phyloP scores from a whole-genome alignment of 331 rosid species.

The Arachis monticola region DNA sequence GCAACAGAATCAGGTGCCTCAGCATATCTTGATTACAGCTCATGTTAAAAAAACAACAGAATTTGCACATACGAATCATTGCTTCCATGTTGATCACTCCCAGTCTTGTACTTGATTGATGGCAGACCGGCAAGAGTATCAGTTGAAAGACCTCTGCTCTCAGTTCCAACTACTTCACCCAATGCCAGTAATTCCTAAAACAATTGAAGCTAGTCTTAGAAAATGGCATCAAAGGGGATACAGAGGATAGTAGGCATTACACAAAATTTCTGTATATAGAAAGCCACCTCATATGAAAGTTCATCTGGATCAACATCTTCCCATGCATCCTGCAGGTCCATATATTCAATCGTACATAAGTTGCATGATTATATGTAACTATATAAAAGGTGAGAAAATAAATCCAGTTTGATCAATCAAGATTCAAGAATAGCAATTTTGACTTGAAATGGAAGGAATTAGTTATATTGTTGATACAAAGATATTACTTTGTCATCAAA shows the following conservation, averaged over 20 bases:
- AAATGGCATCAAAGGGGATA: slow-evolving; percentile 19
- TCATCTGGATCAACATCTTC: slow-evolving; percentile 98
- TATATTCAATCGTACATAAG: not conserved
- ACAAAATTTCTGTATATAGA: slow-evolving; percentile 29
- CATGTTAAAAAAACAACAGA: slow-evolving; percentile 26
- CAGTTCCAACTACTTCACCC: slow-evolving; percentile 96
- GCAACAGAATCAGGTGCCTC: slow-evolving; percentile 38
- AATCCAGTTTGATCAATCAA: slow-evolving; percentile 19
- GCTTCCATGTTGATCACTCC: slow-evolving; percentile 86
- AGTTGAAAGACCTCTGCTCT: slow-evolving; percentile 93
- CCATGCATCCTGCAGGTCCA: slow-evolving; percentile 84
- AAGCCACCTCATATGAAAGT: slow-evolving; percentile 91
- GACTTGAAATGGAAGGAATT: not conserved
- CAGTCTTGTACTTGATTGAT: slow-evolving; percentile 78
- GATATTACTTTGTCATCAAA: slow-evolving; percentile 6
- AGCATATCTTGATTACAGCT: slow-evolving; percentile 7
- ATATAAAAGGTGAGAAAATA: not conserved
- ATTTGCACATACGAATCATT: slow-evolving; percentile 79
- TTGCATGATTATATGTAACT: not conserved
- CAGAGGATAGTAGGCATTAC: slow-evolving; percentile 8
- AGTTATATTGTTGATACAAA: slow-evolving; percentile 1
- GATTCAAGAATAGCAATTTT: slow-evolving; percentile 2
- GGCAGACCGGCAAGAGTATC: slow-evolving; percentile 81
- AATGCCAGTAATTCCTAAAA: slow-evolving; percentile 89
- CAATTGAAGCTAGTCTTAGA: slow-evolving; percentile 38